Evolutionary conservation across 495 filamentous ascomycete species (phyloP).

Genomic region (Talaromyces trachyspermus): DNA sequence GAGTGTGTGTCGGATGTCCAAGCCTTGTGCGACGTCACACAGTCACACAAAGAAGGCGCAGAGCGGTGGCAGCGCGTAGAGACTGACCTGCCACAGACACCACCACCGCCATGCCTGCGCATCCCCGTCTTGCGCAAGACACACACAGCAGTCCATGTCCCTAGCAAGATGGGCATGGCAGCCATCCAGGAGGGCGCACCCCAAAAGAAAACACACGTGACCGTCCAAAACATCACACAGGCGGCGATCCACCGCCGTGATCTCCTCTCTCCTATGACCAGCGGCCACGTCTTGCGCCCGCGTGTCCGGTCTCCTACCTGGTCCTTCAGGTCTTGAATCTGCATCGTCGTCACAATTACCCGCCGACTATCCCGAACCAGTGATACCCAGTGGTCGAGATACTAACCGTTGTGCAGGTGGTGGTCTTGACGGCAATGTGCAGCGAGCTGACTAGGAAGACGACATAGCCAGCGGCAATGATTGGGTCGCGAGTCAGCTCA

Average conservation of each 20-base stretch:
- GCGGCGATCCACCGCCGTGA: conserved; percentile 31
- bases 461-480: conserved; percentile 36
- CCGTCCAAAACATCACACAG: conserved; percentile 32
- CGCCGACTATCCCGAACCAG: conserved; percentile 39
- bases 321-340: conserved; percentile 46
- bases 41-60: too few relatives aligned
- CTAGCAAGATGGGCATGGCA: too few relatives aligned
- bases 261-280: conserved; percentile 35
- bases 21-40: too few relatives aligned
- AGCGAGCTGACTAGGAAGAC: conserved; percentile 26
- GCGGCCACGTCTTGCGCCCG: conserved; percentile 30
- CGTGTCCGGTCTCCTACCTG: conserved; percentile 37
- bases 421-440: conserved; percentile 6
- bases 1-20: too few relatives aligned
- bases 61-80: too few relatives aligned
- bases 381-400: not conserved
- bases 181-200: too few relatives aligned
- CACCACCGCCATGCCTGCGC: too few relatives aligned
- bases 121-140: too few relatives aligned
- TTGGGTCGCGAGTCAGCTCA: conserved; percentile 33
- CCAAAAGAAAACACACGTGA: conserved; percentile 33
- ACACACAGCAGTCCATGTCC: too few relatives aligned
- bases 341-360: conserved; percentile 43
- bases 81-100: too few relatives aligned
- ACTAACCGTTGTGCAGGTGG: not conserved